Evolutionary conservation across 495 filamentous ascomycete genomes (phyloP), one percentile per base, ranked within the genome.

Genomic region (Aspergillus diversus): DNA sequence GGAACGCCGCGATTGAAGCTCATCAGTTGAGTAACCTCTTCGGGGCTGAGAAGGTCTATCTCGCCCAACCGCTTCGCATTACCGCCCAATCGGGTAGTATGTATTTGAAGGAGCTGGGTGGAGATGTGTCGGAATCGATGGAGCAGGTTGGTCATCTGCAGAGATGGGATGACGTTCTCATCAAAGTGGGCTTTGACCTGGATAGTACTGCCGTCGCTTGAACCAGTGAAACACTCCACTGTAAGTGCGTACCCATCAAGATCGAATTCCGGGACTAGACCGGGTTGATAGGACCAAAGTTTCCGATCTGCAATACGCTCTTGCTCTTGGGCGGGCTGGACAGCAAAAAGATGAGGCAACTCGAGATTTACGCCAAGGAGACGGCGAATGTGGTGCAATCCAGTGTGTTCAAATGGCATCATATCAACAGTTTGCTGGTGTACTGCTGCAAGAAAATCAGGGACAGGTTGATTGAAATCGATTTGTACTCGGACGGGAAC

Each of bases 381-480:
- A 17, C 73, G 69, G 48, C 80, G 77, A 54, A 90, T 89, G 53
- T 86, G 75, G 65, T 87, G 83, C 58, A 90, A 69, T 2, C 87
- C 87, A 48, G 79, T 73, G 39, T 88, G 85, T 67, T 90, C 81
- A 67, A 43, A 57, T 5, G 54, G 54, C 3, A 57, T 56, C 53
- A 56, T 56, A 27, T 56, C 53, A 27, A 37, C 34, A 8, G 53
- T 17, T 34, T 83, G 50, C 21, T 43, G 15, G 7, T 57, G 55
- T 6, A 55, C 33, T 5, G 5, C 31, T 8, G 61, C 49, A n/a
- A 55, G 32, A 21, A 17, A 42, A 1, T 33, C 17, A 5, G 12
- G n/a, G 12, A 49, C 43, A 4, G 56, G 15, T 3, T 49, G 5
- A 6, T 49, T 13, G 6, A 9, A 43, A 31, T 66, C 57, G 13